phyloP scores from a whole-genome alignment of 768 basidiomycete genomes.

The Kwoniella botswanensis region DNA sequence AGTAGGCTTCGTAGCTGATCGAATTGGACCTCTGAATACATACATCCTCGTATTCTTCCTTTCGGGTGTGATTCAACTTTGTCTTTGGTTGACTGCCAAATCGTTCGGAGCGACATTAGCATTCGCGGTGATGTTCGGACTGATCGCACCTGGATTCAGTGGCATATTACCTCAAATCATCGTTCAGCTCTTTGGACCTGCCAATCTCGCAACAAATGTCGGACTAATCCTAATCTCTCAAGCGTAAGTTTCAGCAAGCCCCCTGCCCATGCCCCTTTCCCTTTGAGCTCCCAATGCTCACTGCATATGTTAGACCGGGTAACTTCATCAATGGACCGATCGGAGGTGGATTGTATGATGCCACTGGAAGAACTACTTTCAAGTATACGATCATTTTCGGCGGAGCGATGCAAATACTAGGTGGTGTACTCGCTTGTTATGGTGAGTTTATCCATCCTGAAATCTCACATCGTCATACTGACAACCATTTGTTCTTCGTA shows the following conservation, averaged over 20 bases:
- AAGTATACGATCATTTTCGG: constrained; percentile 39
- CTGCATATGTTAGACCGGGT: constrained; percentile 21
- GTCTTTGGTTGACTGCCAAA: constrained; percentile 45
- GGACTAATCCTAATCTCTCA: constrained; percentile 29
- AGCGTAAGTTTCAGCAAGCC: constrained; percentile 7
- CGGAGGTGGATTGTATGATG: constrained; percentile 36
- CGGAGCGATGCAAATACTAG: constrained; percentile 30
- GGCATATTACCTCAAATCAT: constrained; percentile 39
- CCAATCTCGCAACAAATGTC: constrained; percentile 42
- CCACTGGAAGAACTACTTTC: constrained; percentile 32
- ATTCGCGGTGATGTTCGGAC: constrained; percentile 40
- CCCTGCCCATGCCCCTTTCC: too few relatives aligned
- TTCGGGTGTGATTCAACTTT: constrained; percentile 38
- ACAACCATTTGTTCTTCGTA: not conserved
- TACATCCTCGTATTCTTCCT: constrained; percentile 38
- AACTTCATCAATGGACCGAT: constrained; percentile 33
- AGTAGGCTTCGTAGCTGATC: constrained; percentile 46
- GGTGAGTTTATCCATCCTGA: constrained; percentile 23
- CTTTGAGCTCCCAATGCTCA: too few relatives aligned
- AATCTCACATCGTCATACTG: not conserved
- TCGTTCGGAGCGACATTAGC: constrained; percentile 36
- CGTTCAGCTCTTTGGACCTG: constrained; percentile 40
- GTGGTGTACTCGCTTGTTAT: constrained; percentile 31
- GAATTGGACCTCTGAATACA: constrained; percentile 48
- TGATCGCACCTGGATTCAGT: constrained; percentile 39